phyloP scores from a whole-genome alignment of 2,329 filamentous ascomycete species.

The Botrytis sinoallii region DNA sequence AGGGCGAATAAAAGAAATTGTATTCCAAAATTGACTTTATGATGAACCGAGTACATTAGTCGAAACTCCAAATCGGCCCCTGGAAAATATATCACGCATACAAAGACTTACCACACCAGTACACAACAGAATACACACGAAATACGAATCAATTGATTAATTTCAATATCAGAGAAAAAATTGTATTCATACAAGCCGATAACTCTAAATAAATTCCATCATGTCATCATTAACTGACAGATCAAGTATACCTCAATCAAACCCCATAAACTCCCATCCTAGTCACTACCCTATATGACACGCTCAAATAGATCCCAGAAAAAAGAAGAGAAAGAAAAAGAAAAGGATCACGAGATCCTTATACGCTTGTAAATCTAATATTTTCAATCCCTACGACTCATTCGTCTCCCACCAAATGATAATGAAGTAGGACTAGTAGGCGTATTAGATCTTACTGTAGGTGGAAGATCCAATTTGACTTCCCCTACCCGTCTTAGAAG shows the following conservation, averaged over 20 bases:
- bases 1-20: no score
- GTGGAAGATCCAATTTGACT: constrained; percentile 52
- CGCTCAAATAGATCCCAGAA: constrained; percentile 15
- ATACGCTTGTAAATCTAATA: neutral
- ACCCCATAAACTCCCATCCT: constrained; percentile 5
- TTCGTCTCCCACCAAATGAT: constrained; percentile 27
- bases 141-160: neutral
- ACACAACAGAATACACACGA: neutral
- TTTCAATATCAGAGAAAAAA: neutral
- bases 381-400: constrained; percentile 16
- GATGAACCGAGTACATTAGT: neutral
- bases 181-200: constrained; percentile 18
- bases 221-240: constrained; percentile 2
- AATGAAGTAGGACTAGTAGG: constrained; percentile 30
- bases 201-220: constrained; percentile 11
- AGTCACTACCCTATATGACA: constrained; percentile 14
- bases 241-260: constrained; percentile 9
- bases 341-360: neutral
- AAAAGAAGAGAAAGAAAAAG: neutral
- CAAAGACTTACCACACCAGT: fast-evolving
- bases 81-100: neutral
- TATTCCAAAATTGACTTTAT: neutral
- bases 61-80: neutral
- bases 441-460: constrained; percentile 19
- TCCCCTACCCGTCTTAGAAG: constrained; percentile 83